Percentiles rank a stretch among this genome's conserved stretches.
These are phyloP conservation scores for Ananas comosus DNA, from an alignment of 176 grass and related monocot genomes.

Conservation along the genomic window DNA sequence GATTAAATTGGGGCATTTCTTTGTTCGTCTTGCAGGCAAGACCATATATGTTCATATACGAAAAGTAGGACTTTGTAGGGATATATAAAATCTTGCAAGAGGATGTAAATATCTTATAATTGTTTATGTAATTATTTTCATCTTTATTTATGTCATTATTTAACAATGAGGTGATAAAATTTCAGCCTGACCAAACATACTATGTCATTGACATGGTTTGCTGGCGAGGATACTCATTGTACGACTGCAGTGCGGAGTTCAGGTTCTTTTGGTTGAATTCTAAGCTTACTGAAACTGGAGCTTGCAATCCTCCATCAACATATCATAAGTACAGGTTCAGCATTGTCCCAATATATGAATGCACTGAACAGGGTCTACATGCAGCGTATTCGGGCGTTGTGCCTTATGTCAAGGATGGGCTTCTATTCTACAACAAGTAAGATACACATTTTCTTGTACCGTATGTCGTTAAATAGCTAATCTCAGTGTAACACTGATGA, in stretches of 20 bases:
- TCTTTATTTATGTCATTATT: conserved; percentile 3
- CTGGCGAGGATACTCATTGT: conserved; percentile 82
- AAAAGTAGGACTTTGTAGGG: too few species aligned
- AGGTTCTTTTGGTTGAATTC: conserved; percentile 96
- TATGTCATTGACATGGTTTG: conserved; percentile 95
- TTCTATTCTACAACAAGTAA: conserved; percentile 96
- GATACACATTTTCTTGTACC: not conserved
- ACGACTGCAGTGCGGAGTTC: conserved; percentile 89
- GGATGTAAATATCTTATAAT: not conserved
- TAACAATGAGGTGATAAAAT: conserved; percentile 7
- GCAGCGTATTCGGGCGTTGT: conserved; percentile 58
- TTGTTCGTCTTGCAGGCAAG: too few species aligned
- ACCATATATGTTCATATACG: too few species aligned
- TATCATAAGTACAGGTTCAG: conserved; percentile 66
- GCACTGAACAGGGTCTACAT: conserved; percentile 53
- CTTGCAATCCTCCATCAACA: conserved; percentile 62
- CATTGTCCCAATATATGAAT: conserved; percentile 64
- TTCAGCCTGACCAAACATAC: conserved; percentile 83
- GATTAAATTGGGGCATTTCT: too few species aligned
- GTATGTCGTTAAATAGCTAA: not conserved
- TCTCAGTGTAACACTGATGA: not conserved
- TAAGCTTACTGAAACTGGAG: conserved; percentile 74
- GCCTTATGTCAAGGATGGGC: conserved; percentile 72
- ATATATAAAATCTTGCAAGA: too few species aligned
- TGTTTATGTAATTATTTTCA: not conserved